These are phyloP conservation scores for Eurotiales sp. DNA, from an alignment of 2,329 filamentous ascomycete species.

Conservation along the genomic window DNA sequence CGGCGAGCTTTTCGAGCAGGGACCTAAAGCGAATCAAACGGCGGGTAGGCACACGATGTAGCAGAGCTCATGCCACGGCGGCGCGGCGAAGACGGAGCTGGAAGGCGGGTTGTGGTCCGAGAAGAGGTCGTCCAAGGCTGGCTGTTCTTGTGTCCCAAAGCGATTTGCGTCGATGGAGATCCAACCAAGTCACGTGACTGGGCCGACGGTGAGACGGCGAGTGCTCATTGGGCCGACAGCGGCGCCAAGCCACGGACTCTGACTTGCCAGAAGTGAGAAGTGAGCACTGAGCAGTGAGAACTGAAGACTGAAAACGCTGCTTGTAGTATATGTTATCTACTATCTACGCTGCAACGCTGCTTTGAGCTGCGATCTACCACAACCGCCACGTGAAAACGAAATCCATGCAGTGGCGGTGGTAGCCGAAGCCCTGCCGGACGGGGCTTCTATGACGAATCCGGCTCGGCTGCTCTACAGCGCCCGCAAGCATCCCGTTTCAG, in stretches of 20 bases:
- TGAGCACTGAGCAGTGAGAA: too few relatives aligned
- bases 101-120: constrained; percentile 16
- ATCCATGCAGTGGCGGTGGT: too few relatives aligned
- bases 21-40: constrained; percentile 12
- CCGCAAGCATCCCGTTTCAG: too few relatives aligned
- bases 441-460: too few relatives aligned
- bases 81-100: constrained; percentile 6
- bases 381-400: too few relatives aligned
- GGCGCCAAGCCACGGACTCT: constrained; percentile 21
- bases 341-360: too few relatives aligned
- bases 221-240: constrained; percentile 24
- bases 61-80: not conserved
- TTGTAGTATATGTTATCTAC: too few relatives aligned
- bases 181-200: constrained; percentile 27
- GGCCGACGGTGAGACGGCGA: constrained; percentile 14
- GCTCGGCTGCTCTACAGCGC: too few relatives aligned
- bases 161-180: constrained; percentile 41
- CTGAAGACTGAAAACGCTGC: too few relatives aligned
- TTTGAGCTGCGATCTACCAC: too few relatives aligned
- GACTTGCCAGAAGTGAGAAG: too few relatives aligned
- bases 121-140: constrained; percentile 21
- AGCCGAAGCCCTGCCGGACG: too few relatives aligned
- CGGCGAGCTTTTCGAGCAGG: constrained; percentile 14
- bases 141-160: constrained; percentile 19
- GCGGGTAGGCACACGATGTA: not conserved